Conservation (phyloP, 306 rosid genomes). For the Carpinus fangiana region DNA sequence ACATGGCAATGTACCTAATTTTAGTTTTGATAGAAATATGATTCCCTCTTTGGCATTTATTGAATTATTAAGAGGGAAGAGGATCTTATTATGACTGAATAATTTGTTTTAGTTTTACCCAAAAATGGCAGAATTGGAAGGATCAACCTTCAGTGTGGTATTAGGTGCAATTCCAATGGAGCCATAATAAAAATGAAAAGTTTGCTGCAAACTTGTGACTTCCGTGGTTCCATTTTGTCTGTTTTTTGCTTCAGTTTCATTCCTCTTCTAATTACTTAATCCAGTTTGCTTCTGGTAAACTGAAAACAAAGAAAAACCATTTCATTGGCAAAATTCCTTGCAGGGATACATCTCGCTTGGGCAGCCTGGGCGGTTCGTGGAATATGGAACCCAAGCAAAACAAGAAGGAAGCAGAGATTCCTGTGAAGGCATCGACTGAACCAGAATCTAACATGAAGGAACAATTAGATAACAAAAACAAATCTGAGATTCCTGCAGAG, state of each 20-base stretch:
- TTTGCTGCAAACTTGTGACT: not conserved
- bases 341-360: conserved; percentile 14
- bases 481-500: conserved; percentile 19
- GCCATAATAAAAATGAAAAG: not conserved
- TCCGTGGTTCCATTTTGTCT: not conserved
- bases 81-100: not conserved
- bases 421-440: not conserved
- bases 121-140: not conserved
- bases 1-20: not conserved
- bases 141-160: not conserved
- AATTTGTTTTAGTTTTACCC: not conserved
- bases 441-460: conserved; percentile 12
- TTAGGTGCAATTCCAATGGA: too few species aligned
- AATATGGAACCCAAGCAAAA: not conserved
- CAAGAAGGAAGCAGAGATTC: conserved; percentile 2
- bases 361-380: conserved; percentile 3
- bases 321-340: conserved; percentile 11
- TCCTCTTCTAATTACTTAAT: not conserved
- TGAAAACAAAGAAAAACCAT: not conserved
- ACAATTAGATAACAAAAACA: not conserved
- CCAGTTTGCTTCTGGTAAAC: not conserved
- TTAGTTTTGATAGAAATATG: not conserved
- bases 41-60: not conserved
- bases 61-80: not conserved
- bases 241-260: not conserved